Evolutionary conservation across 495 filamentous ascomycete species (phyloP).

Genomic region (Lepraria neglecta): DNA sequence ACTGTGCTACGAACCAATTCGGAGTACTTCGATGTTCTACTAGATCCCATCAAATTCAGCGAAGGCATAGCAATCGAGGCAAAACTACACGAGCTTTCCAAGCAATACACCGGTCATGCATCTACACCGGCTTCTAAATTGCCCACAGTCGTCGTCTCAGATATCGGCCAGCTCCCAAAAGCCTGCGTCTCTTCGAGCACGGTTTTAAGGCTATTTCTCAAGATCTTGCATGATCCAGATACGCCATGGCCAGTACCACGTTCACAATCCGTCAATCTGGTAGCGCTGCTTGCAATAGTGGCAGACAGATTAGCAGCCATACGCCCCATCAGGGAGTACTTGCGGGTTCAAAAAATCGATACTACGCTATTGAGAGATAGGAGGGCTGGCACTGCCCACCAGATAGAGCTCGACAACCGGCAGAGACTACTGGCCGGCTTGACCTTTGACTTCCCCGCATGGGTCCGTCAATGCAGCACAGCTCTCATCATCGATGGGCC

Average conservation of each 20-base stretch:
- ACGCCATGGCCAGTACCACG: constrained; percentile 12
- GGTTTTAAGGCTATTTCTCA: constrained; percentile 16
- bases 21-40: constrained; percentile 41
- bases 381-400: constrained; percentile 27
- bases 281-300: constrained; percentile 59
- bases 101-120: constrained; percentile 10
- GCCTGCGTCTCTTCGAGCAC: background rate
- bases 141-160: constrained; percentile 20
- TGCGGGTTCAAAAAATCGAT: constrained; percentile 33
- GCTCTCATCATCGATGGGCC: constrained; percentile 64
- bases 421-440: constrained; percentile 59
- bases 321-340: constrained; percentile 40
- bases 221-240: constrained; percentile 19
- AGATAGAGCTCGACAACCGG: constrained; percentile 51
- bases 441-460: constrained; percentile 49
- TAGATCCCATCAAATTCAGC: constrained; percentile 44
- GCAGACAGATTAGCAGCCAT: constrained; percentile 59
- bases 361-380: constrained; percentile 33
- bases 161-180: constrained; percentile 17
- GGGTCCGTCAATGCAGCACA: constrained; percentile 47
- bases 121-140: constrained; percentile 16
- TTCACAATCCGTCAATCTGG: constrained; percentile 39
- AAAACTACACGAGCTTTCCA: constrained; percentile 13
- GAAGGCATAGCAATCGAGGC: constrained; percentile 35
- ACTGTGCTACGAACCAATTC: constrained; percentile 16